Base-by-base conservation (phyloP, 192 early-diverging fungal species). In the Backusella psychrophila region DNA sequence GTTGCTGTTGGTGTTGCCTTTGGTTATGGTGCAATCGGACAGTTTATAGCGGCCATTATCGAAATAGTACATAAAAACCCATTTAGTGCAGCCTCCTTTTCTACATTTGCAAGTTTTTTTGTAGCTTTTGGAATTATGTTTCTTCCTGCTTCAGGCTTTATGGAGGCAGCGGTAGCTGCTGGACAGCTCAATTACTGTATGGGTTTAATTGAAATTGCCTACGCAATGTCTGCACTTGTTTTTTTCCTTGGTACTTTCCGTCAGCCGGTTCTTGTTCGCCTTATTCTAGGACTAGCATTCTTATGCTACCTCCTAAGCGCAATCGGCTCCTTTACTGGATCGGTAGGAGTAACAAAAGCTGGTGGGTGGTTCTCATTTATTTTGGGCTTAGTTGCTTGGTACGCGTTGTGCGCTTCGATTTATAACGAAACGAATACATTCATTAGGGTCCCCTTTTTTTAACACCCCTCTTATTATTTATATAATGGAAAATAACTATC, bases 71-170 rank as follows among this genome's bases (percentile, higher is more conserved):
- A 71, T 49, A 74, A 74, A 29, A 75, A 80, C 53, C 46, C 74
- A 46, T 74, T 74, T 14, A 44, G 35, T 75, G 78, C 73, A 21
- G 75, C 78, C 12, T 29, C 78, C 0, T 71, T 80, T 36, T 6
- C 21, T 19, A 70, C 69, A 19, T 74, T 74, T 49, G n/a, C 74
- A n/a, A 69, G 78, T 23, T 80, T 80, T 44, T 80, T 66, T 44
- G 46, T 80, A 7, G 52, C 78, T 19, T 80, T 75, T 38, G 69
- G 73, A 23, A 67, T 80, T 31, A 75, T 80, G 73, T 70, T 80
- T 59, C 12, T 44, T 39, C 78, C 78, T 6, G 1, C 39, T 19
- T 65, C 69, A 12, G 78, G 78, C 33, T 74, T 63, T 6, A 59
- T 75, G 12, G 21, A 69, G 6, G 53, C 69, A 17, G 26, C 31